phyloP scores from a whole-genome alignment of 1,284 basidiomycete species.

The Sanghuangporus baumii region DNA sequence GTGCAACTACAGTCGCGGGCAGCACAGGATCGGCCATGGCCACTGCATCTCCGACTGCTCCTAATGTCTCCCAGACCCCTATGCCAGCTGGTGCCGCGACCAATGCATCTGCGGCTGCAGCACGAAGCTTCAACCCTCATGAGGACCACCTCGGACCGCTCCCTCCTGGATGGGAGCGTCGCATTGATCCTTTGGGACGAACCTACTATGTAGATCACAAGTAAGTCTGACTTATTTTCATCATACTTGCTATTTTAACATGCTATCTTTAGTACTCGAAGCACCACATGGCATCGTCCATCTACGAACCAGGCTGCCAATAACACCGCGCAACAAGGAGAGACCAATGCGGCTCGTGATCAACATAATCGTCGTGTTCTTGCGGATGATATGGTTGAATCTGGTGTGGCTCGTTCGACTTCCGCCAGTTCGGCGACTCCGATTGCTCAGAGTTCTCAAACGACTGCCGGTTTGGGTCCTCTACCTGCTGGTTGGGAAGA shows the following conservation, averaged over 20 bases:
- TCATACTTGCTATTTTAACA: background rate
- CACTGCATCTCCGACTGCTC: constrained; percentile 4
- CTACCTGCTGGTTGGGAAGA: constrained; percentile 95
- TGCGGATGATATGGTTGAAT: constrained; percentile 76
- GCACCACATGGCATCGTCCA: constrained; percentile 88
- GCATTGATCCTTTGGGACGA: constrained; percentile 85
- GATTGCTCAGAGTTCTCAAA: constrained; percentile 46
- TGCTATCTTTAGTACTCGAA: constrained; percentile 47
- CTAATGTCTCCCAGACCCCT: constrained; percentile 24
- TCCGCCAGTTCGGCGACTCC: constrained; percentile 32
- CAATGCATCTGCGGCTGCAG: constrained; percentile 28
- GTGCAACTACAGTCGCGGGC: constrained; percentile 18
- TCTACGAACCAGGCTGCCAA: constrained; percentile 51
- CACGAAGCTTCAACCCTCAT: constrained; percentile 80
- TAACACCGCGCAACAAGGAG: constrained; percentile 46
- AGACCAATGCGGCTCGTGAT: constrained; percentile 68
- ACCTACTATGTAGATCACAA: constrained; percentile 95
- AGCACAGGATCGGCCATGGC: constrained; percentile 22
- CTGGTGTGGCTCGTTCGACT: constrained; percentile 33
- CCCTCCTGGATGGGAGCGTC: constrained; percentile 87
- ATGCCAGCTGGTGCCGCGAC: constrained; percentile 22
- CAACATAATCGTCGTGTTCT: constrained; percentile 74
- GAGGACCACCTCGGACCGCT: constrained; percentile 81
- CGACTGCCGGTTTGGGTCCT: constrained; percentile 75
- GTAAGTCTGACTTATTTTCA: background rate